These are phyloP conservation scores for Glycyrrhiza uralensis DNA, from an alignment of 306 rosid genomes.

Conservation along the genomic window DNA sequence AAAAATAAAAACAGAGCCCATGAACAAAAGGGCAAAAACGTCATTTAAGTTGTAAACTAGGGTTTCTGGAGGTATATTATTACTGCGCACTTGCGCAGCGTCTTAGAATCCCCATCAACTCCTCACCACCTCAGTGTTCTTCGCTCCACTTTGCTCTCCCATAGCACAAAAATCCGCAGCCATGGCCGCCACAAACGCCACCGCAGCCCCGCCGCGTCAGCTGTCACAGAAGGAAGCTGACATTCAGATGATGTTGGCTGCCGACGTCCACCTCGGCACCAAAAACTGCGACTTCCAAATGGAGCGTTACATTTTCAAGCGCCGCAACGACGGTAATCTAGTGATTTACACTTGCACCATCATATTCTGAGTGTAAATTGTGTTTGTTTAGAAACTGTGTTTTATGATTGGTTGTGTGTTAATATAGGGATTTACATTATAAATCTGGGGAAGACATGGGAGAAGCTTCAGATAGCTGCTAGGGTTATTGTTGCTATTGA, in stretches of 20 bases:
- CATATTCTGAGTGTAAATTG: no score
- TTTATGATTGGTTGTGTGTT: not conserved
- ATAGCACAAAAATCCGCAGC: no score
- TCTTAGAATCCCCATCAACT: no score
- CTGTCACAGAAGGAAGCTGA: conserved; percentile 80
- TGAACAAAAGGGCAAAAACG: no score
- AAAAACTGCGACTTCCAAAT: conserved; percentile 81
- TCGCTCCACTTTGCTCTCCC: no score
- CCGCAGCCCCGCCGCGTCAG: conserved; percentile 50
- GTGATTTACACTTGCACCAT: no score
- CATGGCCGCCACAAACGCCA: conserved; percentile 49
- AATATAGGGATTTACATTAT: conserved; percentile 68
- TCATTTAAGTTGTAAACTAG: no score
- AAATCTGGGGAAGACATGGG: conserved; percentile 83
- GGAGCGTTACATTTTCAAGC: conserved; percentile 91
- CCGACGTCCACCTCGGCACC: conserved; percentile 87
- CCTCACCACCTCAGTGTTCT: no score
- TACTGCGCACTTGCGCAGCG: no score
- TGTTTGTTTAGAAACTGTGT: not conserved
- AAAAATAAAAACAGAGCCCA: no score
- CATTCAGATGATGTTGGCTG: conserved; percentile 86
- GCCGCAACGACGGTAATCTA: conserved; percentile 94
- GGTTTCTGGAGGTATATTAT: no score
- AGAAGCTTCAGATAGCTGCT: conserved; percentile 78
- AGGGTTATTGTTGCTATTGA: conserved; percentile 82